A percentile compares a stretch with the other conserved stretches of the same genome.
Evolutionary conservation across 2,329 filamentous ascomycete species (phyloP).

Genomic region (Leptographium wingfieldii): DNA sequence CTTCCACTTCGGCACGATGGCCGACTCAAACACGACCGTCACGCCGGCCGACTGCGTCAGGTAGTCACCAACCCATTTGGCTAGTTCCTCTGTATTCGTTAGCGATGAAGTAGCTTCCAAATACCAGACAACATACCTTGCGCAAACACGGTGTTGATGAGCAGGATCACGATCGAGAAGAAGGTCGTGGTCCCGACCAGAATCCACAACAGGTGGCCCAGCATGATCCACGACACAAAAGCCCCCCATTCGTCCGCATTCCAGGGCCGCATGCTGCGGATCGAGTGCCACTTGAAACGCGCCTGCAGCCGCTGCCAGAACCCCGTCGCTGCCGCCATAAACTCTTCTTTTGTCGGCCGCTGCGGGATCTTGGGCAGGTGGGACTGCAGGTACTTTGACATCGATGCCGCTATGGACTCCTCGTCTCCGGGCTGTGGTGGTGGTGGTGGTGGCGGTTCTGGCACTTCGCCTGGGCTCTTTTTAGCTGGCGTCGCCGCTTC

Average conservation of each 20-base stretch:
- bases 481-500: neutral
- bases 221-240: conserved; percentile 86
- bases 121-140: conserved; percentile 47
- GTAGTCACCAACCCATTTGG: conserved; percentile 89
- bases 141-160: conserved; percentile 91
- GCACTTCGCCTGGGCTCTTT: conserved; percentile 2
- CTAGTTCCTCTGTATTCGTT: conserved; percentile 60
- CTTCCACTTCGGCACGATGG: conserved; percentile 91
- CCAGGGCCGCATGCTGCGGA: conserved; percentile 84
- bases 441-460: conserved; percentile 7
- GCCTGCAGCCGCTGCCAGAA: conserved; percentile 87
- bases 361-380: conserved; percentile 60
- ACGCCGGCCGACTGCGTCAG: conserved; percentile 86
- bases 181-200: conserved; percentile 96
- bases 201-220: conserved; percentile 90
- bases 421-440: conserved; percentile 14
- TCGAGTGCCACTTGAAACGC: conserved; percentile 96
- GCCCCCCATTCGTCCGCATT: conserved; percentile 94
- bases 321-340: conserved; percentile 79
- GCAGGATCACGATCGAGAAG: conserved; percentile 79
- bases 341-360: conserved; percentile 83
- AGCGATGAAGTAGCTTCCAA: neutral
- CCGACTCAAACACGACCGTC: conserved; percentile 92
- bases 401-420: conserved; percentile 35
- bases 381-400: conserved; percentile 48